phyloP scores from a whole-genome alignment of 139 green algal genomes.

The Micractinium sp. region DNA sequence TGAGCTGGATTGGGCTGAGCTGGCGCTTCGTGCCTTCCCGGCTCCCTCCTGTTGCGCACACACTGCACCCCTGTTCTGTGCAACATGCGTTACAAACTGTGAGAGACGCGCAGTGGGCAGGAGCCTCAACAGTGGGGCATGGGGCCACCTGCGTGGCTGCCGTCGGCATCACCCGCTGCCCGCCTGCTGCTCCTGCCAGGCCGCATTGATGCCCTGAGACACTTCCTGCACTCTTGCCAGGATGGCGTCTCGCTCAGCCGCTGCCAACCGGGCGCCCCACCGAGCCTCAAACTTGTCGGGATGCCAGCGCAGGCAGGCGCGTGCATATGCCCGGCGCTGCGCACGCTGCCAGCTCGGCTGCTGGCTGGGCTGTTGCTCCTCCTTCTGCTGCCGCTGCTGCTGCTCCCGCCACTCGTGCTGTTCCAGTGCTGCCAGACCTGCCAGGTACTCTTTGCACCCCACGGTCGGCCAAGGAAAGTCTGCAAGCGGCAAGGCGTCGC shows the following conservation, averaged over 20 bases:
- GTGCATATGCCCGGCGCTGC: conserved; percentile 31
- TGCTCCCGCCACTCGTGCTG: conserved; percentile 1
- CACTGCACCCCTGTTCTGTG: no score
- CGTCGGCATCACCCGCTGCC: no score
- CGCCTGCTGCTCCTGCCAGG: conserved; percentile 12
- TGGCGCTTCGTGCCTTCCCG: no score
- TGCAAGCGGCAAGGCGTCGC: background rate
- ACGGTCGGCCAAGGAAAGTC: conserved; percentile 27
- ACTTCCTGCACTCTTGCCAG: conserved; percentile 29
- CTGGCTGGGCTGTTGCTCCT: background rate
- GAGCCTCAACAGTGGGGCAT: no score
- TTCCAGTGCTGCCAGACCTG: conserved; percentile 3
- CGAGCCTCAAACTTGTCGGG: conserved; percentile 43
- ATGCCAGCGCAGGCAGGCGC: conserved; percentile 45
- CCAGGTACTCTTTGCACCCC: background rate
- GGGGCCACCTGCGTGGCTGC: no score
- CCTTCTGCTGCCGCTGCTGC: conserved; percentile 7
- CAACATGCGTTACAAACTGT: no score
- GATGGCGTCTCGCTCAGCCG: background rate
- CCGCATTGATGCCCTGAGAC: conserved; percentile 15
- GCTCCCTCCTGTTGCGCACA: no score
- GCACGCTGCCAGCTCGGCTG: background rate
- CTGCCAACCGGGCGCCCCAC: background rate
- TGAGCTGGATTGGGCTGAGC: no score
- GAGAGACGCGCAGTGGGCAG: no score